Conservation (phyloP, 305 asterid genomes). For the Fraxinus velutina region DNA sequence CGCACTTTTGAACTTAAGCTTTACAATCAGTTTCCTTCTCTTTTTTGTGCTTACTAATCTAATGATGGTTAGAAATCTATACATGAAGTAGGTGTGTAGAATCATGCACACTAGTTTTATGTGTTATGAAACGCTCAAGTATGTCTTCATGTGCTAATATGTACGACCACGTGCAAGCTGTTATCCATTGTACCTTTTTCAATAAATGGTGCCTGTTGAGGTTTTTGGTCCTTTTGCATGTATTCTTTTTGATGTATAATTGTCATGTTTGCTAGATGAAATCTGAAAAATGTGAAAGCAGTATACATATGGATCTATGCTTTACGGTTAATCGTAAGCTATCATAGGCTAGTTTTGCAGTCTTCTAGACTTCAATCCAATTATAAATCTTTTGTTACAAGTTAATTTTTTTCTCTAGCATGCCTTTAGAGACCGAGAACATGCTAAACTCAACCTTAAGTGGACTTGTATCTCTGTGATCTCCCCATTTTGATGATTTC, state of each 20-base stretch:
- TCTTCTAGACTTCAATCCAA: not conserved
- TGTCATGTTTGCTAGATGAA: not conserved
- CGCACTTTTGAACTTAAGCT: not conserved
- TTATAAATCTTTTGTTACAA: not conserved
- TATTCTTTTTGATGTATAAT: not conserved
- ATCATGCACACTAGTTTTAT: not conserved
- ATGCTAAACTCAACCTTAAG: not conserved
- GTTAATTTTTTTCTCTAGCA: not conserved
- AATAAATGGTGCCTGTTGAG: not conserved
- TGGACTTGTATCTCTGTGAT: not conserved
- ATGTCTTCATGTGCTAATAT: not conserved
- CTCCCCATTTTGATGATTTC: not conserved
- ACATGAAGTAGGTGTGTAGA: not conserved
- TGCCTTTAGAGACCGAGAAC: not conserved
- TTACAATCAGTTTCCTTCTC: not conserved
- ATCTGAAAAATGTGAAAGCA: not conserved
- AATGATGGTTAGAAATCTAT: not conserved
- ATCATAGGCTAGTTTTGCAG: not conserved
- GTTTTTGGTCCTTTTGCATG: not conserved
- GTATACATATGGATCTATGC: not conserved
- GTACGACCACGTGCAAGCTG: not conserved
- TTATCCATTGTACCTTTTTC: not conserved
- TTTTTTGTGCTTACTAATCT: not conserved
- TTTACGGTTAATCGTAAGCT: not conserved
- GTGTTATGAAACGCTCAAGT: not conserved